Conservation (phyloP, 305 asterid species). For the Solanum hybrid region DNA sequence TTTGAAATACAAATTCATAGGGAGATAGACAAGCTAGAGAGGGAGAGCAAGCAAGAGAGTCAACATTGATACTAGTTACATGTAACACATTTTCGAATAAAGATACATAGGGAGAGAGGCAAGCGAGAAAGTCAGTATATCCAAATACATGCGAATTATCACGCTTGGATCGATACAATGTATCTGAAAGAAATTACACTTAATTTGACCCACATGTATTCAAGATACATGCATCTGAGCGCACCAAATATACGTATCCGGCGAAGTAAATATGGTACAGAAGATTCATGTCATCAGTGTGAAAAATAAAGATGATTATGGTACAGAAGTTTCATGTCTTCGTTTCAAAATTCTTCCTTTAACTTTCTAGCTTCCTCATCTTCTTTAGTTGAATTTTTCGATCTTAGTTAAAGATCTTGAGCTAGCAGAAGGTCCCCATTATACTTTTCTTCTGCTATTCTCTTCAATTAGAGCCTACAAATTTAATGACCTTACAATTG, state of each 20-base stretch:
- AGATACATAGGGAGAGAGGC: background rate
- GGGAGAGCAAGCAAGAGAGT: background rate
- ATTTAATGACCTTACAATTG: background rate
- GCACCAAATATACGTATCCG: background rate
- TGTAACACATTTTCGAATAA: background rate
- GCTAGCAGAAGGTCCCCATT: background rate
- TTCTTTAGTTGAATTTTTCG: background rate
- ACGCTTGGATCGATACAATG: background rate
- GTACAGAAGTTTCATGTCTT: too few species aligned
- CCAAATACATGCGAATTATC: background rate
- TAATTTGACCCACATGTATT: background rate
- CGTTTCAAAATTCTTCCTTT: background rate
- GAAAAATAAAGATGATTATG: too few species aligned
- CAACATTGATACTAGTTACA: background rate
- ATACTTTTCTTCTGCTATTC: background rate
- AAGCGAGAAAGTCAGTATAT: background rate
- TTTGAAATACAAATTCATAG: background rate
- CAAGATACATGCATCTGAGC: background rate
- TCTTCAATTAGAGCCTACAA: background rate
- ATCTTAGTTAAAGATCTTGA: background rate
- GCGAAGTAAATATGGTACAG: background rate
- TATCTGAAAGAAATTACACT: background rate
- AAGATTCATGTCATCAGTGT: too few species aligned
- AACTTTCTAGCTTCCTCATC: background rate
- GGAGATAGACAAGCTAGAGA: background rate